Conservation (phyloP, 192 early-diverging fungal species). For the Allomyces macrogynus region DNA sequence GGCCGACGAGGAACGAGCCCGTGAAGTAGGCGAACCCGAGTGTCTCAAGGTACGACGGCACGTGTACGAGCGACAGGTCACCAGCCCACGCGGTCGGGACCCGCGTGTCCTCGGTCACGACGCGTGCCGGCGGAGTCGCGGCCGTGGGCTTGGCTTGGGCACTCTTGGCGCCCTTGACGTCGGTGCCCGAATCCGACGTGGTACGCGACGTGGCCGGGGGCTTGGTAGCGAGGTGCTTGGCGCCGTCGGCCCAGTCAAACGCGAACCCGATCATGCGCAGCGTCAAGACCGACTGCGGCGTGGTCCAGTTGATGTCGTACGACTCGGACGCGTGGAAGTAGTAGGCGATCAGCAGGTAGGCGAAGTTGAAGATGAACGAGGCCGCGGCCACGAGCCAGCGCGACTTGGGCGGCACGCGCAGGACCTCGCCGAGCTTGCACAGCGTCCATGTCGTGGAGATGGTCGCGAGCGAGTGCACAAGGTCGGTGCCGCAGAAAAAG, state of each 20-base stretch:
- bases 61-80: slow-evolving; percentile 16
- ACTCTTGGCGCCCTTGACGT: slow-evolving; percentile 4
- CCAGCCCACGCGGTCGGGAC: background rate
- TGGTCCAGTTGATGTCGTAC: slow-evolving; percentile 39
- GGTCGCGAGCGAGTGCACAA: slow-evolving; percentile 28
- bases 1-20: slow-evolving; percentile 33
- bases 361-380: slow-evolving; percentile 26
- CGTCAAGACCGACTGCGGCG: slow-evolving; percentile 40
- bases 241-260: slow-evolving; percentile 37
- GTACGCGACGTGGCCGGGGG: slow-evolving; percentile 2
- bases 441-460: slow-evolving; percentile 19
- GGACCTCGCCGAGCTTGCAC: slow-evolving; percentile 9
- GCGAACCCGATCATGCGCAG: slow-evolving; percentile 38
- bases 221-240: background rate
- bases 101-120: background rate
- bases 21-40: slow-evolving; percentile 34
- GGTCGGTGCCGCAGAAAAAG: slow-evolving; percentile 23
- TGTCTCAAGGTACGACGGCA: slow-evolving; percentile 23
- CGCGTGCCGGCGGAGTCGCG: background rate
- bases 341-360: slow-evolving; percentile 25
- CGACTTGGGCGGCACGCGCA: slow-evolving; percentile 8
- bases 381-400: slow-evolving; percentile 12
- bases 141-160: background rate
- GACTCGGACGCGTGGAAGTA: slow-evolving; percentile 20
- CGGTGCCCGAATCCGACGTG: slow-evolving; percentile 7